Evolutionary conservation across 2,329 filamentous ascomycete species (phyloP), one percentile per base, ranked within the genome.

Genomic region (Thelonectria blattea): DNA sequence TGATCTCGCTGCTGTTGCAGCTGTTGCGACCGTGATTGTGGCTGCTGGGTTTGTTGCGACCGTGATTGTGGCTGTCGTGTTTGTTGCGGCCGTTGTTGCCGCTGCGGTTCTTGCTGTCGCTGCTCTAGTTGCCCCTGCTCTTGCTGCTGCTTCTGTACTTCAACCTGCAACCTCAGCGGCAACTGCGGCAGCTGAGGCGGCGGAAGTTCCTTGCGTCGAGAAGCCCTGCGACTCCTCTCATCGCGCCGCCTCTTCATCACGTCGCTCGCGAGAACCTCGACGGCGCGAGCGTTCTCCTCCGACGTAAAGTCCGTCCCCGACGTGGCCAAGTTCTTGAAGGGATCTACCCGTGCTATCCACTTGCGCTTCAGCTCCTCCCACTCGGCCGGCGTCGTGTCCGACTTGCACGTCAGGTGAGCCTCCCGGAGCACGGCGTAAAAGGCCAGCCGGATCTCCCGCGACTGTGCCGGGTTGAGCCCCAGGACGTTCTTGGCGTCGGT

Each of bases 191-290:
- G 53, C 1, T 32, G 8, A 6, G 45, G 10, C 8, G 45, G 45
- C 9, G 45, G 22, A n/a, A 30, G 24, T 18, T 63, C 58, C 2
- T 62, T 60, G 10, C 49, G 58, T 10, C 50, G 66, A 8, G 81
- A 77, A 68, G 87, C 79, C 56, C 82, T 80, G 65, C 85, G 86
- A 1, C 80, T 80, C 60, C 85, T 84, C 64, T 91, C 88, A 68
- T 92, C 89, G 37, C 89, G 85, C 54, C 90, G 81, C 49, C 91
- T 83, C 76, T 93, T 93, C 83, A 91, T 88, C 17, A 92, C 89
- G 74, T 94, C 91, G 52, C 88, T 83, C 53, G 89, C 90, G 3
- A 95, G 77, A 0, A 90, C 81, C 62, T 93, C 89, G 48, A 93
- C 74, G 1, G 89, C 89, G 65, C 85, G 88, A 34, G 85, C 72